phyloP scores from a whole-genome alignment of 2,329 filamentous ascomycete genomes.

The Ascochyta fabae region DNA sequence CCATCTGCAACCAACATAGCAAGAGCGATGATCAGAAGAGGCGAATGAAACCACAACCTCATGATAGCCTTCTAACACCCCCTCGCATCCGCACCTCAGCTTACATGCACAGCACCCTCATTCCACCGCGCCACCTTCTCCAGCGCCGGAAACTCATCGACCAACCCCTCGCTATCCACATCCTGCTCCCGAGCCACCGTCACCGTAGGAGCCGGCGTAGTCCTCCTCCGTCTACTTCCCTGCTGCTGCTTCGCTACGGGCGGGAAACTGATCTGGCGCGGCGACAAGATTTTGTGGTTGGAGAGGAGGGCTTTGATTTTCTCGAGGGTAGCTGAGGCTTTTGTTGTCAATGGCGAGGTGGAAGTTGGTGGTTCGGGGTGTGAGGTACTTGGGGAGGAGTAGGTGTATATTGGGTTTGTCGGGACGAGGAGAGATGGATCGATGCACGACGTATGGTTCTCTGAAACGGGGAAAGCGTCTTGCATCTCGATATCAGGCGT shows the following conservation, averaged over 20 bases:
- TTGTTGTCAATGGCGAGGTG: neutral
- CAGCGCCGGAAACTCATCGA: neutral
- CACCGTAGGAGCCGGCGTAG: neutral
- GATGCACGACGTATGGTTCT: neutral
- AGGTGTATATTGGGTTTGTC: neutral
- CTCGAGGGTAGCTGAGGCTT: neutral
- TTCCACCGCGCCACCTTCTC: neutral
- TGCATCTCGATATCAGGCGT: neutral
- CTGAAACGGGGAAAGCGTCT: neutral
- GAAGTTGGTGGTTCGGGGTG: neutral
- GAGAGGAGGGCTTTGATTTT: neutral
- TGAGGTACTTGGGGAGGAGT: neutral
- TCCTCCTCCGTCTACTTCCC: neutral
- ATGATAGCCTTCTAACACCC: too few relatives aligned
- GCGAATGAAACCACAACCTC: too few relatives aligned
- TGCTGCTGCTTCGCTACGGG: neutral
- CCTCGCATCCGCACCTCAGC: too few relatives aligned
- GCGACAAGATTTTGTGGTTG: neutral
- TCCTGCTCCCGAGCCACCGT: neutral
- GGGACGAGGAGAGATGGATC: neutral
- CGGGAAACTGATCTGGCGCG: neutral
- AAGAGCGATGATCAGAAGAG: too few relatives aligned
- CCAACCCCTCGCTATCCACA: neutral
- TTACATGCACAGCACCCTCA: neutral
- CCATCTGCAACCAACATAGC: too few relatives aligned